Evolutionary conservation across 768 basidiomycete species (phyloP), one percentile per base, ranked within the genome.

Genomic region (Trametes sanguinea): DNA sequence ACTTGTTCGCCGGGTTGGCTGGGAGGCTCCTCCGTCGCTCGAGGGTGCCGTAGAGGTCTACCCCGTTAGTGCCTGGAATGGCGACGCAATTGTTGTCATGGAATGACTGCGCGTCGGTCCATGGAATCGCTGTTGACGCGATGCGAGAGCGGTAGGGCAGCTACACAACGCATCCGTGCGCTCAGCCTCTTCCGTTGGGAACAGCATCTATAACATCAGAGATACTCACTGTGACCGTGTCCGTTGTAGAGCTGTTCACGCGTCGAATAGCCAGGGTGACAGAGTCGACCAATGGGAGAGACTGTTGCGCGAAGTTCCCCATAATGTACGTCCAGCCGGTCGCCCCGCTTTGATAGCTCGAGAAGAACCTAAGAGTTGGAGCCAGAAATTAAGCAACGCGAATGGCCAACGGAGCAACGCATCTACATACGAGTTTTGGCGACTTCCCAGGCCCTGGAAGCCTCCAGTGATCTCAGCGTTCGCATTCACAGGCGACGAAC

Each of bases 141-240:
- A 85, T 77, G 44, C 83, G 79, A 3, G 84, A 85, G 40, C 82
- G 81, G 70, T 84, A 87, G 11, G 85, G 85, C 54, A 86, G 70
- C 84, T 86, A 47, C 7, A 30, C 16, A 11, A 14, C 27, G 17
- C 30, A 29, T 76, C 39, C 39, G 7, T 39, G 8, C 7, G 42
- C 48, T 79, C 71, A 77, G 77, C 32, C 33, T 22, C 22, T 22
- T 22, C 22, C 22, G 22, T 22, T 22, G 22, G 22, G 22, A 22
- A 22, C 22, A 22, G 22, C 22, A 22, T 22, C 22, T 22, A 22
- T 22, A 22, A 22, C 22, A 22, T 22, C 22, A 35, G 42, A 29
- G 13, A 33, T 46, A 32, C 78, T 53, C 45, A 83, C 84, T 1
- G 76, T 77, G 64, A 86, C 71, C 3, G 76, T 82, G 40, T 83